Evolutionary conservation across 192 early-diverging fungal genomes (phyloP).

Genomic region (Coemansia sp.): DNA sequence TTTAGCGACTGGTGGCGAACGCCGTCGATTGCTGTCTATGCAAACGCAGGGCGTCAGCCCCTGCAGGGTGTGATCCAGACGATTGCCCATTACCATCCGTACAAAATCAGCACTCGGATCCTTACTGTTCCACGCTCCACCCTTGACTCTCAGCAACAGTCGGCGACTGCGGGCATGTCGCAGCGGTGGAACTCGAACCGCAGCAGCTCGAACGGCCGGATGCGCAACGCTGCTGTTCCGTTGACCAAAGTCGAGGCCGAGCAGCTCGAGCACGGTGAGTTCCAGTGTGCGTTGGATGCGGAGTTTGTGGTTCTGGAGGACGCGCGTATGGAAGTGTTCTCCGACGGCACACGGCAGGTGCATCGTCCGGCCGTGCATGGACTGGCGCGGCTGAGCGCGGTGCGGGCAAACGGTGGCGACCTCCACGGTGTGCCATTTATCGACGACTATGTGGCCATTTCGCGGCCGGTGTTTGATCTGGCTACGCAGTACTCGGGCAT

Average conservation of each 20-base stretch:
- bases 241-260: conserved; percentile 32
- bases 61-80: conserved; percentile 1
- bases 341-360: conserved; percentile 86
- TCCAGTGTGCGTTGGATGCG: conserved; percentile 77
- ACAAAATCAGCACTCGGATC: conserved; percentile 42
- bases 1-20: conserved; percentile 44
- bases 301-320: conserved; percentile 90
- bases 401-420: conserved; percentile 74
- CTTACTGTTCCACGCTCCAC: conserved; percentile 30
- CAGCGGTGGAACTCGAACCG: neutral
- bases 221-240: conserved; percentile 45
- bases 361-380: conserved; percentile 77
- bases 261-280: conserved; percentile 26
- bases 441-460: conserved; percentile 91
- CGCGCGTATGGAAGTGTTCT: conserved; percentile 87
- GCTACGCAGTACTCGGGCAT: conserved; percentile 95
- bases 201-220: conserved; percentile 4
- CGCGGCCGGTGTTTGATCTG: conserved; percentile 86
- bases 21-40: conserved; percentile 42
- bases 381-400: conserved; percentile 86
- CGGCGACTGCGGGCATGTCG: neutral
- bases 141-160: conserved; percentile 19
- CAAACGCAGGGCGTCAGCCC: neutral
- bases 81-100: conserved; percentile 14
- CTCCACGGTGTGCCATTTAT: conserved; percentile 84